These are phyloP conservation scores for Aspergillus amoenus DNA, from an alignment of 2,329 filamentous ascomycete genomes.

Conservation along the genomic window DNA sequence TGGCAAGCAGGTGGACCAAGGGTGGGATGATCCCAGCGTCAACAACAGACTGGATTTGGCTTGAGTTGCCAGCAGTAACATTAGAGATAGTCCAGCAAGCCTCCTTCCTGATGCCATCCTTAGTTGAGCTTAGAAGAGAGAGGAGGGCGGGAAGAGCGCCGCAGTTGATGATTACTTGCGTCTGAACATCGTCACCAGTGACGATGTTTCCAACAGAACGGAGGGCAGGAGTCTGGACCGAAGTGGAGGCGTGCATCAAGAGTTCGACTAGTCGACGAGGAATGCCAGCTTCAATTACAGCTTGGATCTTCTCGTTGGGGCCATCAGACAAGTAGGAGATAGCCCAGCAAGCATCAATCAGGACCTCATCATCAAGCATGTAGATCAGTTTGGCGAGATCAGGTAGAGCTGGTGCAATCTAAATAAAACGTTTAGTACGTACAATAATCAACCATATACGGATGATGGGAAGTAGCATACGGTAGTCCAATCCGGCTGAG, in stretches of 20 bases:
- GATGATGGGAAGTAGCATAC: slow-evolving; percentile 55
- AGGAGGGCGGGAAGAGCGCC: slow-evolving; percentile 89
- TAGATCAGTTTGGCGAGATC: slow-evolving; percentile 97
- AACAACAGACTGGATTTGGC: slow-evolving; percentile 94
- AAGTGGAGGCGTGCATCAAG: slow-evolving; percentile 96
- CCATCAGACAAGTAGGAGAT: slow-evolving; percentile 98
- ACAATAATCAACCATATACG: not conserved
- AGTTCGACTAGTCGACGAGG: slow-evolving; percentile 94
- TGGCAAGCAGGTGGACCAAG: slow-evolving; percentile 90
- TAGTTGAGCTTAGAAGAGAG: slow-evolving; percentile 90
- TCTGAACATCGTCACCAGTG: slow-evolving; percentile 97
- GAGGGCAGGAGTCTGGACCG: slow-evolving; percentile 94
- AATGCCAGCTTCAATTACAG: slow-evolving; percentile 97
- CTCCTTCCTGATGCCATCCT: slow-evolving; percentile 98
- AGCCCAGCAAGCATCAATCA: slow-evolving; percentile 99
- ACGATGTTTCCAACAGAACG: slow-evolving; percentile 98
- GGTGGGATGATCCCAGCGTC: slow-evolving; percentile 97
- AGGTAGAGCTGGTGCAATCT: slow-evolving; percentile 93
- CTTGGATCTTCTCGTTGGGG: slow-evolving; percentile 98
- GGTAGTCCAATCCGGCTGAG: slow-evolving; percentile 95
- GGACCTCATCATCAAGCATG: slow-evolving; percentile 94
- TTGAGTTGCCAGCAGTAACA: slow-evolving; percentile 96
- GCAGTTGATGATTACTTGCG: slow-evolving; percentile 99
- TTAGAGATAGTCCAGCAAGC: slow-evolving; percentile 99
- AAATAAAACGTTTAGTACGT: slow-evolving; percentile 15